A percentile compares a stretch with the other conserved stretches of the same genome.
Evolutionary conservation across 306 rosid genomes (phyloP).

Genomic region (Cucurbita argyrosperma): DNA sequence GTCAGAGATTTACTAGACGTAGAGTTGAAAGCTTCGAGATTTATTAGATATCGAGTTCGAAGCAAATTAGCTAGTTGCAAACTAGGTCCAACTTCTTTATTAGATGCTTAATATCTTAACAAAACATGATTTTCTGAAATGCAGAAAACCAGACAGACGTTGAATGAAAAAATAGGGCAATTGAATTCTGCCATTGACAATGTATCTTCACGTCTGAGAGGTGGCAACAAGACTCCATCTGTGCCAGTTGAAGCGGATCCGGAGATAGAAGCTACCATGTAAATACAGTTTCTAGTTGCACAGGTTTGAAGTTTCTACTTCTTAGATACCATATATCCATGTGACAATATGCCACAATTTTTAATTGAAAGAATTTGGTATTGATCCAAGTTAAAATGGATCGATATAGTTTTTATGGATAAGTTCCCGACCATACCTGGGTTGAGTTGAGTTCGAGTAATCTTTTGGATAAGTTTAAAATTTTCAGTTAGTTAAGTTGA

Average conservation of each 20-base stretch:
- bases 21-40: no score
- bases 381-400: not conserved
- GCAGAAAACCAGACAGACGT: slow-evolving; percentile 68
- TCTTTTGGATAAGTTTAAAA: no score
- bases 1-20: no score
- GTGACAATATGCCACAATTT: not conserved
- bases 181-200: slow-evolving; percentile 92
- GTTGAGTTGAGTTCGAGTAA: no score
- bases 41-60: no score
- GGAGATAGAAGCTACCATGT: slow-evolving; percentile 60
- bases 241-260: slow-evolving; percentile 51
- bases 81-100: no score
- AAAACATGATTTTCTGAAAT: slow-evolving; percentile 7
- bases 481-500: no score
- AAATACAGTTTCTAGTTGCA: not conserved
- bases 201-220: slow-evolving; percentile 86
- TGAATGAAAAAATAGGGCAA: slow-evolving; percentile 76
- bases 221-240: slow-evolving; percentile 50
- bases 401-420: no score
- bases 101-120: no score
- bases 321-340: not conserved
- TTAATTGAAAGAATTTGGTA: not conserved
- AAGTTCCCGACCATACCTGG: no score
- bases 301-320: not conserved
- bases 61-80: no score